Base-by-base conservation (phyloP, 208 protist species). In the Phytomonas sp. region DNA sequence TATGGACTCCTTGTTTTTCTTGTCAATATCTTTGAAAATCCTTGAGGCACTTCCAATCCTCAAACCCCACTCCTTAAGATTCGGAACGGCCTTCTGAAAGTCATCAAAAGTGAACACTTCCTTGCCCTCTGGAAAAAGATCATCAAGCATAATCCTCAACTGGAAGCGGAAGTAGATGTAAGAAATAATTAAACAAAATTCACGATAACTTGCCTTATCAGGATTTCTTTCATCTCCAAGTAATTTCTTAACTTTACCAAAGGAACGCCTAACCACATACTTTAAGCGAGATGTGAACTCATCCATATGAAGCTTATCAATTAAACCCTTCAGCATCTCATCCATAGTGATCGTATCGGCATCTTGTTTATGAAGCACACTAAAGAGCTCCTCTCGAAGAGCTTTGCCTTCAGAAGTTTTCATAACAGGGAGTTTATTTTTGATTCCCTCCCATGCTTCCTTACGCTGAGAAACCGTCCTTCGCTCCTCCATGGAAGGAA, bases 171-270 rank as follows among this genome's bases (percentile, higher is more conserved):
- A 73, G 75, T 83, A 81, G 68, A 87, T 87, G 77, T 75, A 89
- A 76, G 73, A 89, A 37, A 95, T 78, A 68, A 95, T 80, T 62
- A 92, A 73, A 70, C 86, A 83, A 80, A 95, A 95, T 78, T 91
- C 86, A 4, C 81, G 70, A 68, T 85, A 84, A 70, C 87, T 79
- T 37, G 92, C 84, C 26, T 76, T 80, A 61, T 95, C 75, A 2
- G 60, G 68, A 37, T 62, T 71, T 36, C 80, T 83, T 60, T 23
- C 36, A 70, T 60, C 68, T 70, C 70, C 53, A 53, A 71, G 75
- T 60, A 77, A 76, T 60, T 51, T 85, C 69, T 88, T 84, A 23
- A 87, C 87, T 74, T 87, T 91, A 62, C 88, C 74, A 82, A 89
- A 96, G 34, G 88, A 86, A 64, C 88, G 83, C 84, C 91, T 89